Percentiles rank a stretch among this genome's conserved stretches.
These are phyloP conservation scores for Plectranthus barbatus DNA, from an alignment of 257 asterid species.

Conservation along the genomic window DNA sequence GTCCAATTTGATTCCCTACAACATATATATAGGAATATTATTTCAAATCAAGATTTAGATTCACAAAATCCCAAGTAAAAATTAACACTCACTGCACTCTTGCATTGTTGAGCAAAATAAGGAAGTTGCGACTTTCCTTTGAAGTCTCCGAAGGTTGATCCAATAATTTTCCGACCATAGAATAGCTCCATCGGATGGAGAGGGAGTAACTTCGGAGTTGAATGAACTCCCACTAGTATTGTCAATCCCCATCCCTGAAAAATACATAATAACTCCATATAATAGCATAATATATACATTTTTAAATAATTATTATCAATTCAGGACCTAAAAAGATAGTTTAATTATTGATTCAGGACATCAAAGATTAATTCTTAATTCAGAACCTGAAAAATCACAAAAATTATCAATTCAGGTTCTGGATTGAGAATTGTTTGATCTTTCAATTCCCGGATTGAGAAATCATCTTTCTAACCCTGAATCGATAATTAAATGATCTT, in stretches of 20 bases:
- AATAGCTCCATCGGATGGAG: slow-evolving; percentile 90
- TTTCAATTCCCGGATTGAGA: too few species aligned
- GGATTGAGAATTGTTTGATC: too few species aligned
- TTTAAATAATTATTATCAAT: too few species aligned
- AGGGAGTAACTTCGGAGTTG: slow-evolving; percentile 60
- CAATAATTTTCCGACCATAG: slow-evolving; percentile 72
- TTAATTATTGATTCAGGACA: too few species aligned
- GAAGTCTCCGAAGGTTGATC: slow-evolving; percentile 75
- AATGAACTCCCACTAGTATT: slow-evolving; percentile 64
- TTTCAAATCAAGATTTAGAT: not conserved
- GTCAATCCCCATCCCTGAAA: slow-evolving; percentile 91
- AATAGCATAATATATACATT: too few species aligned
- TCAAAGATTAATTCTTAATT: too few species aligned
- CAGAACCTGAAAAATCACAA: too few species aligned
- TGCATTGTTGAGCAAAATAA: slow-evolving; percentile 47
- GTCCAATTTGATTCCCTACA: slow-evolving; percentile 68
- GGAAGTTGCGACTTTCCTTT: slow-evolving; percentile 86
- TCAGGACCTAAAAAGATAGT: too few species aligned
- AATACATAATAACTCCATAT: not conserved
- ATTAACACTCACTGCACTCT: slow-evolving; percentile 36
- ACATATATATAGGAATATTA: not conserved
- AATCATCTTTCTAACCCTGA: too few species aligned
- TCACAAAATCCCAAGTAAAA: too few species aligned
- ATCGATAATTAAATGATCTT: too few species aligned
- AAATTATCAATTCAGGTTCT: too few species aligned